These are phyloP conservation scores for Apiotrichum laibachii DNA, from an alignment of 1,284 basidiomycete species.

Conservation along the genomic window DNA sequence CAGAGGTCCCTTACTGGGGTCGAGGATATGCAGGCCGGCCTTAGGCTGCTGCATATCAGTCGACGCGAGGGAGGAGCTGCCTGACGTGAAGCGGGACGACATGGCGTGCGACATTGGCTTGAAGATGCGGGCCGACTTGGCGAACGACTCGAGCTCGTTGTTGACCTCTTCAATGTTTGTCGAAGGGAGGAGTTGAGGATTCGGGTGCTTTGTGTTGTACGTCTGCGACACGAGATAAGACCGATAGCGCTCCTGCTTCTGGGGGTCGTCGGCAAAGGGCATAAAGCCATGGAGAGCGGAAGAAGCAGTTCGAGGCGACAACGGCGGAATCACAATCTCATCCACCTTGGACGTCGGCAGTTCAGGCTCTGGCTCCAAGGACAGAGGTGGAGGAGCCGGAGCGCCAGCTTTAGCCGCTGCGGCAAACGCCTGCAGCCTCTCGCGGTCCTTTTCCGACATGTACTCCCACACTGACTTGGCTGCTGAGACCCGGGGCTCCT, in stretches of 20 bases:
- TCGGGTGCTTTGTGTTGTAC: constrained; percentile 51
- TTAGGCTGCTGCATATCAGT: constrained; percentile 59
- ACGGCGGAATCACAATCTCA: constrained; percentile 59
- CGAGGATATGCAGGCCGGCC: constrained; percentile 68
- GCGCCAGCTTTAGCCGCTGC: constrained; percentile 27
- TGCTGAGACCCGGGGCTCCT: constrained; percentile 60
- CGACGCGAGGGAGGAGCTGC: constrained; percentile 56
- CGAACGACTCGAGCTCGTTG: constrained; percentile 80
- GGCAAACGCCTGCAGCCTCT: constrained; percentile 70
- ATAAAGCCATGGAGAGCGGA: constrained; percentile 85
- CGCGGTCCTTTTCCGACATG: constrained; percentile 83
- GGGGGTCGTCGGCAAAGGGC: constrained; percentile 74
- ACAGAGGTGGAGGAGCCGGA: constrained; percentile 24
- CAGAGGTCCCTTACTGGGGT: constrained; percentile 49
- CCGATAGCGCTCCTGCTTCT: constrained; percentile 80
- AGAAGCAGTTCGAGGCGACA: constrained; percentile 72
- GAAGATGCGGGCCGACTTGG: constrained; percentile 82
- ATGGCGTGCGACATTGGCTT: constrained; percentile 89
- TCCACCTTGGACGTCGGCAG: constrained; percentile 25
- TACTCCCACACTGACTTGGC: constrained; percentile 80
- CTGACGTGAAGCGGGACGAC: constrained; percentile 85
- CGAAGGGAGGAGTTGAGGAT: constrained; percentile 56
- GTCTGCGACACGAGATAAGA: constrained; percentile 76
- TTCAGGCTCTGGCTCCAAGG: constrained; percentile 24
- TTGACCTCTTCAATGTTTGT: constrained; percentile 68